Evolutionary conservation across 2,329 filamentous ascomycete genomes (phyloP), one percentile per base, ranked within the genome.

Genomic region (Emericellopsis cladophorae): DNA sequence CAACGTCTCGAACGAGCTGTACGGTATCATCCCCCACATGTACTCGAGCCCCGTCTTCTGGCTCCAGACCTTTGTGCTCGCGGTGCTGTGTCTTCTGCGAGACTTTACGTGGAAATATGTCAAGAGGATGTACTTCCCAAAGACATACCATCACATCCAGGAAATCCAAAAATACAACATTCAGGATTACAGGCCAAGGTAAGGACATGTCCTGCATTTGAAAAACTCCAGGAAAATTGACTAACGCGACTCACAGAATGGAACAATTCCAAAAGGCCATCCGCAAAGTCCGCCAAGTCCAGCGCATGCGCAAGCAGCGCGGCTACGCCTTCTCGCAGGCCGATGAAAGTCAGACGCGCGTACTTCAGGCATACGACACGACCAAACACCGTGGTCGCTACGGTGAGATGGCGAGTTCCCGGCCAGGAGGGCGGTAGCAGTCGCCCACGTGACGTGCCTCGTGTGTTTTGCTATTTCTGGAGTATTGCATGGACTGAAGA

Each of bases 81-180:
- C 90, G 1, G 70, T 80, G 7, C 62, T 95, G 38, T 96, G 90
- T 59, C 71, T 98, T 39, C 62, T 89, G 39, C 74, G 92, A 53
- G 92, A 98, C 59, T 85, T 95, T 61, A 79, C 82, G 4, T 98
- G 90, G 89, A 98, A 98, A 70, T 98, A 96, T 52, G 80, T 78
- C 46, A 95, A 95, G 70, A 77, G 92, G 49, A 95, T 98, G 88
- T 98, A 96, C 66, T 82, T 81, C 51, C 92, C 92, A 18, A 84
- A 95, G 64, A 80, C 86, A 35, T 98, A 98, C 56, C 92, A 98
- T 53, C 92, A 98, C 60, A 92, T 98, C 48, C 92, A 98, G 63
- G 92, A 98, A 67, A 98, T 98, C 51, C 92, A 98, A 62, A 98
- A 98, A 66, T 98, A 96, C 67, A 98, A 98, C 54, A 95, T 98